phyloP scores from a whole-genome alignment of 495 filamentous ascomycete species.

The Neurospora sp. region DNA sequence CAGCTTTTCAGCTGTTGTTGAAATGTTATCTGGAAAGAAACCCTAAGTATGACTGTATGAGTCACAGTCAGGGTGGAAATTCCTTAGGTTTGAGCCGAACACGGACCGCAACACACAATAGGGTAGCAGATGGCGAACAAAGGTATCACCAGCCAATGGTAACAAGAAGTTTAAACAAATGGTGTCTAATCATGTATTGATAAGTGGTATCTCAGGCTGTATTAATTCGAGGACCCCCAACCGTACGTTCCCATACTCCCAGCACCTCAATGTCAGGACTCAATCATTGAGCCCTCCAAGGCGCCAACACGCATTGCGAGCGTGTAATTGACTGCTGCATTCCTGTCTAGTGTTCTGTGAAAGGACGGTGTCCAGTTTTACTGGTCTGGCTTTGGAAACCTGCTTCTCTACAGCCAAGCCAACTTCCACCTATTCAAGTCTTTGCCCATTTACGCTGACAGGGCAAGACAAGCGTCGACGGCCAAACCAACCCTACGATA shows the following conservation, averaged over 20 bases:
- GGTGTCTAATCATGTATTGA: neutral
- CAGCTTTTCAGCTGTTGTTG: conserved; percentile 18
- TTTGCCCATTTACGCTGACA: conserved; percentile 39
- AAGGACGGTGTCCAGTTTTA: neutral
- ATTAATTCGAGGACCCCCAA: neutral
- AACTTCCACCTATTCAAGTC: neutral
- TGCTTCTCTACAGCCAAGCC: neutral
- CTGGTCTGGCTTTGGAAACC: neutral
- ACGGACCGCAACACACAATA: neutral
- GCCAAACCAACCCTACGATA: conserved; percentile 67
- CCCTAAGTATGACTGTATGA: neutral
- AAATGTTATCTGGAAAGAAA: neutral
- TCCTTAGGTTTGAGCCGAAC: neutral
- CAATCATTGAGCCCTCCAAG: neutral
- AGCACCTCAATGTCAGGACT: neutral
- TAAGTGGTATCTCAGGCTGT: neutral
- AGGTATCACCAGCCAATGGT: neutral
- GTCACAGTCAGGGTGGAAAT: neutral
- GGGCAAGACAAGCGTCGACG: conserved; percentile 82
- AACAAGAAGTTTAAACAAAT: neutral
- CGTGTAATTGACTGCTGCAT: neutral
- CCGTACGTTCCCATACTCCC: neutral
- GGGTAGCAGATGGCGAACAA: neutral
- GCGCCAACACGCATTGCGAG: neutral
- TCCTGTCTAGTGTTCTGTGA: neutral